Percentiles rank a stretch among this genome's conserved stretches.
Evolutionary conservation across 305 asterid genomes (phyloP).

Genomic region (Rubia balearica): DNA sequence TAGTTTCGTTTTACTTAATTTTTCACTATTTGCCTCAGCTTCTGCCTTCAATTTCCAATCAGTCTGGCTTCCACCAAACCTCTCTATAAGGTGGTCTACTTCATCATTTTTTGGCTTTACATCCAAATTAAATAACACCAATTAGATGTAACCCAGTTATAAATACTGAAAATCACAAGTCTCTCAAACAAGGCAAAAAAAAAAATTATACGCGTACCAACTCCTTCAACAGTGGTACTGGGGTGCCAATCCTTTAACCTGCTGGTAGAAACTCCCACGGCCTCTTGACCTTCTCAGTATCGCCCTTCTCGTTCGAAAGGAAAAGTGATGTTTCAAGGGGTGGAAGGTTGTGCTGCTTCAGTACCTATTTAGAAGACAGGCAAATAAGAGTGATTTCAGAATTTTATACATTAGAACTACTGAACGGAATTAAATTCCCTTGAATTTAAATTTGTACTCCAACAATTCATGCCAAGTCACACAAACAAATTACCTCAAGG

Average conservation of each 20-base stretch:
- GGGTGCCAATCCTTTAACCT: constrained; percentile 84
- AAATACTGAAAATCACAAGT: constrained; percentile 14
- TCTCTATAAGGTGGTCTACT: constrained; percentile 45
- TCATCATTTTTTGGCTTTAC: constrained; percentile 69
- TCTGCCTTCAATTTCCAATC: constrained; percentile 63
- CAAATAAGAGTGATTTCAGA: constrained; percentile 15
- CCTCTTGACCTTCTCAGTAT: constrained; percentile 58
- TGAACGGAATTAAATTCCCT: not conserved
- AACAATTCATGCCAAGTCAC: constrained; percentile 4
- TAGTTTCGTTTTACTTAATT: constrained; percentile 50
- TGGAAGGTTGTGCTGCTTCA: constrained; percentile 87
- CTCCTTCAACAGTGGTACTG: constrained; percentile 71
- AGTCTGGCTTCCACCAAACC: constrained; percentile 91
- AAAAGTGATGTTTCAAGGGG: constrained; percentile 51
- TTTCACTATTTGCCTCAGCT: constrained; percentile 54
- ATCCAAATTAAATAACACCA: constrained; percentile 18
- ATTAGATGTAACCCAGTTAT: constrained; percentile 7
- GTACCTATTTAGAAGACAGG: constrained; percentile 40
- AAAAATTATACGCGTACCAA: constrained; percentile 36
- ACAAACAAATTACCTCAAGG: constrained; percentile 46
- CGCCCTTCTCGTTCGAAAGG: constrained; percentile 62
- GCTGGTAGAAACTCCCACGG: constrained; percentile 82
- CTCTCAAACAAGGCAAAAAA: not conserved
- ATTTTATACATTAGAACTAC: constrained; percentile 2
- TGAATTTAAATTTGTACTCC: not conserved